A percentile compares a stretch with the other conserved stretches of the same genome.
Evolutionary conservation across 257 asterid genomes (phyloP).

Genomic region (Paraleonurus japonicus): DNA sequence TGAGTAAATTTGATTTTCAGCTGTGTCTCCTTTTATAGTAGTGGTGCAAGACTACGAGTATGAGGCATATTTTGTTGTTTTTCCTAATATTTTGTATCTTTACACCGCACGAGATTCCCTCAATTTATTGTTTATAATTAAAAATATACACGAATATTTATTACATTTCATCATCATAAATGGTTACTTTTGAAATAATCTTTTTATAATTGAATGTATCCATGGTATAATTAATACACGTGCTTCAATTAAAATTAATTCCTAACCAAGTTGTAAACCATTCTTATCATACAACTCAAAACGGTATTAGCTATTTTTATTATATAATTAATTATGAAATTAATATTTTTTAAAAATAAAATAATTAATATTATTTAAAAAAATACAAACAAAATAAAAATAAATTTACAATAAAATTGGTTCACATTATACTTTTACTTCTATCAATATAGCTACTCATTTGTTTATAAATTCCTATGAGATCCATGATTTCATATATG

Average conservation of each 20-base stretch:
- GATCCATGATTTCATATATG: too few species aligned
- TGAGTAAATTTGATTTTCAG: conserved; percentile 23
- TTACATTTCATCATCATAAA: background rate
- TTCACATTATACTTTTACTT: too few species aligned
- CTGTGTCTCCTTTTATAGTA: conserved; percentile 38
- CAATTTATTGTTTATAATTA: background rate
- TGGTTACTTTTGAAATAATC: background rate
- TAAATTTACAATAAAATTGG: too few species aligned
- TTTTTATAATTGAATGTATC: background rate
- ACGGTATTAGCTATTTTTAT: too few species aligned
- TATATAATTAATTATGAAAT: too few species aligned
- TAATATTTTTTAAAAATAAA: too few species aligned
- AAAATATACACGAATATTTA: background rate
- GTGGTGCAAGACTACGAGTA: background rate
- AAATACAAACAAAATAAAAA: too few species aligned
- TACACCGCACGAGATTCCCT: background rate
- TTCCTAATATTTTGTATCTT: background rate
- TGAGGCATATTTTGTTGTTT: background rate
- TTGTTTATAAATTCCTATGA: too few species aligned
- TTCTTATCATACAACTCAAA: too few species aligned
- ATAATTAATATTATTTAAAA: too few species aligned
- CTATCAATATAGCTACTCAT: too few species aligned
- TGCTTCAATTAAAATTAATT: background rate
- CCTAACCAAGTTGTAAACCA: too few species aligned
- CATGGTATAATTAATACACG: background rate